Conservation (phyloP, 768 basidiomycete species). For the Pleurotus giganteus region DNA sequence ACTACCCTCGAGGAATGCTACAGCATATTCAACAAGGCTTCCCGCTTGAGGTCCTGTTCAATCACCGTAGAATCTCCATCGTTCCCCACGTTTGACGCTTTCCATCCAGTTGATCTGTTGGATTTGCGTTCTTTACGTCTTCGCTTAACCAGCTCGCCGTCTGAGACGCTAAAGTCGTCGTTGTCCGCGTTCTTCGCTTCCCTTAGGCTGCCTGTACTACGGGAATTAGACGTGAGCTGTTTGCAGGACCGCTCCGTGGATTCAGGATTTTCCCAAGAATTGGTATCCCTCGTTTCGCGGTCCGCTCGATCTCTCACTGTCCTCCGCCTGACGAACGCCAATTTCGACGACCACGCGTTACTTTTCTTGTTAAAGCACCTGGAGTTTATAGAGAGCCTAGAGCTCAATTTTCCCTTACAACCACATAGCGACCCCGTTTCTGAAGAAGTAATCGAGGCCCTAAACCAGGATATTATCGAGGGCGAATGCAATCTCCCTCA, state of each 20-base stretch:
- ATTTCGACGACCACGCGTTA: neutral
- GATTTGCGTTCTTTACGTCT: neutral
- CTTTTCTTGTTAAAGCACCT: neutral
- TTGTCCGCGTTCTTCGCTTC: neutral
- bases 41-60: neutral
- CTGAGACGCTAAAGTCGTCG: neutral
- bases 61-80: neutral
- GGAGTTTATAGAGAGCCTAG: neutral
- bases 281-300: neutral
- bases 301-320: neutral
- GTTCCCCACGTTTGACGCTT: neutral
- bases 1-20: constrained; percentile 1
- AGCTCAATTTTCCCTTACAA: constrained; percentile 1
- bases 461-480: neutral
- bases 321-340: neutral
- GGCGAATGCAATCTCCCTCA: neutral
- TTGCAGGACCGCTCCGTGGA: neutral
- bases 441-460: neutral
- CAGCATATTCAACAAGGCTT: neutral
- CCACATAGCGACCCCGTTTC: constrained; percentile 1
- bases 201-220: neutral
- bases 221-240: neutral
- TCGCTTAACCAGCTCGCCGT: neutral
- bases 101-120: neutral
- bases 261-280: neutral